Base-by-base conservation (phyloP, 2,329 filamentous ascomycete genomes). In the Colletotrichum cereale region DNA sequence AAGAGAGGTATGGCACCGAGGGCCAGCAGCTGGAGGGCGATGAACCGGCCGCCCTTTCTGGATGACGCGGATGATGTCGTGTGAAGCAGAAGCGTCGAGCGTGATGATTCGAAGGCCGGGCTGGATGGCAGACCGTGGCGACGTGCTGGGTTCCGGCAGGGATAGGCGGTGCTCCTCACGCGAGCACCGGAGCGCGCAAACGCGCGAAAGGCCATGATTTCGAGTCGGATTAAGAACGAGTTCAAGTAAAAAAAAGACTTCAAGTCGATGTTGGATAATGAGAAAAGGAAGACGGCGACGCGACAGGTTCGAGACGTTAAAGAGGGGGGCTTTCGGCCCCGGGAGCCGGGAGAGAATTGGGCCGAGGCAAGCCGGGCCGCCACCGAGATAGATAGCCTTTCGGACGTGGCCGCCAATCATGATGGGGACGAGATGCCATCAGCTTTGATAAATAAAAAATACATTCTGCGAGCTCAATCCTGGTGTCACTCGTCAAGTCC, bases 301-400 rank as follows among this genome's bases (percentile, higher is more conserved):
- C 34, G n/a, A 29, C 34, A 21, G 40, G 40, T 10, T 44, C 34
- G 60, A 21, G 48, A 38, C 8, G 3, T 21, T 36, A 18, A 26
- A 42, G 11, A 29, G 31, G 36, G 38, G 5, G 21, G 21, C 14
- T 38, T 53, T 68, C 58, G 60, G 58, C 44, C 16, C 36, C 69
- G 69, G 58, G 48, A 29, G 12, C 36, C 65, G 69, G 58, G 42
- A 18, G 24, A 26, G 64, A 14, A 42, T 61, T 72, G 47, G 44
- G 66, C 69, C 58, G 69, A 72, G 47, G 60, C 58, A 61, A 66
- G 48, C 67, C 62, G 47, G n/a, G 7, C 14, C 31, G 14, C 24
- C 12, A 3, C 12, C 18, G 34, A n/a, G 2, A 29, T 7, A 6
- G n/a, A n/a, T n/a, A n/a, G n/a, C n/a, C n/a, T n/a, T n/a, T 3